Evolutionary conservation across 805 yeast genomes (phyloP), one percentile per base, ranked within the genome.

Genomic region (Teunomyces funiuensis): DNA sequence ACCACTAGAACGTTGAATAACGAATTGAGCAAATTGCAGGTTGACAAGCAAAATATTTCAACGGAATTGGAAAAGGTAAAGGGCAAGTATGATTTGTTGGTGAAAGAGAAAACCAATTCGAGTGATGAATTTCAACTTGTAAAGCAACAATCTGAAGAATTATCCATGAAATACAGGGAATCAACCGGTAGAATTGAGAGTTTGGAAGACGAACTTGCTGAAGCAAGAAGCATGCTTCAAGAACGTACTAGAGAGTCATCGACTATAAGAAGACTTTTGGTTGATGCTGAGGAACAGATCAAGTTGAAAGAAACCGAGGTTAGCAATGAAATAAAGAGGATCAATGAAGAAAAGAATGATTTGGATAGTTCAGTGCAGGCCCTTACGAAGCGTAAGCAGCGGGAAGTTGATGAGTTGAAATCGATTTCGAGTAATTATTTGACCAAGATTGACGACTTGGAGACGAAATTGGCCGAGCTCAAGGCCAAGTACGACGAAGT

Each of bases 191-290:
- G 78, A 47, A 69, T 78, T 16, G 89, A 85, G 42, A 76, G 80
- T 2, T 58, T 90, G 20, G 89, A 86, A 50, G 96, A 88, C 42
- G 97, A 90, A 55, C 64, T 91, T n/a, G 68, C 76, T 8, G 97
- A 90, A 43, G 69, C 86, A 4, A 76, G 88, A 41, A 75, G 78
- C 23, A 70, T 82, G 60, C 62, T 90, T 2, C 93, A 83, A 54
- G 96, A 89, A 54, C 77, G 95, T 45, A 80, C 86, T 0, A 71
- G 90, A 38, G 98, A 91, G 61, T 74, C 88, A 0, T 70, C 82
- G 1, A 80, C 88, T 0, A 77, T 89, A 62, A 74, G 95, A 51
- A 69, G 85, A 44, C 59, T 88, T 28, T 55, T 90, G 20, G 60
- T 78, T 34, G 96, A 88, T 33, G 73, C 78, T 5, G 91, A 89